Conservation (phyloP, 139 green algal species). For the Asterochloris erici region DNA sequence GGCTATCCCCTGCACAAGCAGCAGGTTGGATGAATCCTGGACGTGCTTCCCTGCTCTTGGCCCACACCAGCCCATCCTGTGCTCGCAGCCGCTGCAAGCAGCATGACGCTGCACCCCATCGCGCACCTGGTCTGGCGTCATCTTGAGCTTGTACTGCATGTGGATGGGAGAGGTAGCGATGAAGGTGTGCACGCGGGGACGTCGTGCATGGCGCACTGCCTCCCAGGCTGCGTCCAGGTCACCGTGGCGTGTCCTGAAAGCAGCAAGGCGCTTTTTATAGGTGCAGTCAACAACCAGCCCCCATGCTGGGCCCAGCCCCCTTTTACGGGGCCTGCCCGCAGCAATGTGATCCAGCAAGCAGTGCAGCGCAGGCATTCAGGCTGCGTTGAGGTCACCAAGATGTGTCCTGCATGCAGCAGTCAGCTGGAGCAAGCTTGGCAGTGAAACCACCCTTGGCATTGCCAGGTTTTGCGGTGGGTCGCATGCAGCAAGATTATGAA, state of each 20-base stretch:
- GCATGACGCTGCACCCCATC: slow-evolving; percentile 1
- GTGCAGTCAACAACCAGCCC: not conserved
- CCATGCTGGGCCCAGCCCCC: not conserved
- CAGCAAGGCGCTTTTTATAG: not conserved
- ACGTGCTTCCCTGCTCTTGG: not conserved
- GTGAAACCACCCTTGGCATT: no score
- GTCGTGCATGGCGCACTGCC: slow-evolving; percentile 79
- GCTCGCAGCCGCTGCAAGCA: no score
- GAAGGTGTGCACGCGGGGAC: slow-evolving; percentile 95
- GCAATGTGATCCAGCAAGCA: not conserved
- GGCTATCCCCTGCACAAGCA: no score
- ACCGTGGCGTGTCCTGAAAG: slow-evolving; percentile 18
- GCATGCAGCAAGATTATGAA: no score
- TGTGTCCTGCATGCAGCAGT: no score
- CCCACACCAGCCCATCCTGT: not conserved
- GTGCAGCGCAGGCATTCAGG: no score
- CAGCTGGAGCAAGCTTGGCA: no score
- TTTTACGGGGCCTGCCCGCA: not conserved
- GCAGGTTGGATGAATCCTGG: not conserved
- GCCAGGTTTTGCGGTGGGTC: no score
- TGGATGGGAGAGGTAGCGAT: slow-evolving; percentile 96
- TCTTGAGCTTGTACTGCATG: slow-evolving; percentile 94
- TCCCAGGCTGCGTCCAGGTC: slow-evolving; percentile 90
- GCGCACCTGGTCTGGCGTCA: slow-evolving; percentile 70
- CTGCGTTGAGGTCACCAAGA: no score